These are phyloP conservation scores for Fistulinella cinereoalba DNA, from an alignment of 1,284 basidiomycete genomes.

Conservation along the genomic window DNA sequence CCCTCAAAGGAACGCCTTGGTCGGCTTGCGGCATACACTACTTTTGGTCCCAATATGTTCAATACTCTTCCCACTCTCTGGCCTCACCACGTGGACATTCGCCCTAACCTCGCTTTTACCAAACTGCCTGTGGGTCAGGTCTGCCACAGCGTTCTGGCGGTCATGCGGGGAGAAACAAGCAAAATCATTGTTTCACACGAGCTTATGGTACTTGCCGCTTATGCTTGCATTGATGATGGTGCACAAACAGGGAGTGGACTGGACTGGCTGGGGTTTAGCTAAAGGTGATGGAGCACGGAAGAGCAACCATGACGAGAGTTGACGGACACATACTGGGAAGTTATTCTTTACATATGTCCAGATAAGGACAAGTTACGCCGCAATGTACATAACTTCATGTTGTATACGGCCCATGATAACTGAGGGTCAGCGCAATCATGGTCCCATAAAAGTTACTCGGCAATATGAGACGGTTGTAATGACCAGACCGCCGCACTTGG, in stretches of 20 bases:
- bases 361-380: too few relatives aligned
- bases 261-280: constrained; percentile 49
- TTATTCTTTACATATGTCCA: too few relatives aligned
- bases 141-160: constrained; percentile 78
- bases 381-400: too few relatives aligned
- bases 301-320: background rate
- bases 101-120: constrained; percentile 76
- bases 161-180: constrained; percentile 79
- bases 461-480: too few relatives aligned
- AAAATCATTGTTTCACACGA: constrained; percentile 75
- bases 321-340: background rate
- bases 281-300: constrained; percentile 16
- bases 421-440: too few relatives aligned
- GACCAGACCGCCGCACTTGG: too few relatives aligned
- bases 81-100: constrained; percentile 86
- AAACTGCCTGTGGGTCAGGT: constrained; percentile 69
- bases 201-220: constrained; percentile 90
- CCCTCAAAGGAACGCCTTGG: constrained; percentile 81
- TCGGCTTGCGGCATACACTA: constrained; percentile 81
- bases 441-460: too few relatives aligned
- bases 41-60: constrained; percentile 81
- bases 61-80: constrained; percentile 79
- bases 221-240: constrained; percentile 93
- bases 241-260: constrained; percentile 82
- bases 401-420: too few relatives aligned